Conservation (phyloP, 1,284 basidiomycete genomes). For the Anthracocystis walkeri region DNA sequence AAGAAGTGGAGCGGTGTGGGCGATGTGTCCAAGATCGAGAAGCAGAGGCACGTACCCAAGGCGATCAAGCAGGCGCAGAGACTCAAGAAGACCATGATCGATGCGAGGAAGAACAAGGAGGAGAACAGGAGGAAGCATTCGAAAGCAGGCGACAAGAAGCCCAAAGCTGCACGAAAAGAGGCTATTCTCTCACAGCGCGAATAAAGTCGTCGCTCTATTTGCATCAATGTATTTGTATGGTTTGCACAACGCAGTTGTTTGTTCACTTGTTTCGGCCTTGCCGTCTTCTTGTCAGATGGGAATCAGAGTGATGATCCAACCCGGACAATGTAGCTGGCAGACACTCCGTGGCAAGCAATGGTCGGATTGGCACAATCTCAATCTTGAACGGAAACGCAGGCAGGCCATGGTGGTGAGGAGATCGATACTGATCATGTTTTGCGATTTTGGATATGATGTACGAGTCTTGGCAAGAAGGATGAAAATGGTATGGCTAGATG, state of each 20-base stretch:
- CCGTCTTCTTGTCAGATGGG: background rate
- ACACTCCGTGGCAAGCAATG: background rate
- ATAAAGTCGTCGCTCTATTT: background rate
- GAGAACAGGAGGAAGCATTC: slow-evolving; percentile 79
- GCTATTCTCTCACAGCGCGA: slow-evolving; percentile 54
- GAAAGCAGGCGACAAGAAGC: slow-evolving; percentile 86
- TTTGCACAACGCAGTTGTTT: slow-evolving; percentile 2
- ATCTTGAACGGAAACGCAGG: background rate
- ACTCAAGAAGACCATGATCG: slow-evolving; percentile 93
- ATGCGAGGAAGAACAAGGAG: slow-evolving; percentile 89
- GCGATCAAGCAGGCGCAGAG: slow-evolving; percentile 87
- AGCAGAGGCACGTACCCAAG: slow-evolving; percentile 88
- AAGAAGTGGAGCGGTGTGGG: slow-evolving; percentile 82
- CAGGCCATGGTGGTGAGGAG: background rate
- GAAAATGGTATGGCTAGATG: background rate
- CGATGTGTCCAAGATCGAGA: slow-evolving; percentile 83
- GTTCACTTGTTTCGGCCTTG: background rate
- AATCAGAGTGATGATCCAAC: background rate
- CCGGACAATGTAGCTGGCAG: too few relatives aligned
- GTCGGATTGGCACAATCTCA: background rate
- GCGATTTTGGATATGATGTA: background rate
- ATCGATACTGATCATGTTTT: background rate
- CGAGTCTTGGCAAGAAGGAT: too few relatives aligned
- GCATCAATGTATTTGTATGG: slow-evolving; percentile 40
- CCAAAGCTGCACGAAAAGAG: slow-evolving; percentile 86